Evolutionary conservation across 2,329 filamentous ascomycete species (phyloP).

Genomic region (Lasiodiplodia gonubiensis): DNA sequence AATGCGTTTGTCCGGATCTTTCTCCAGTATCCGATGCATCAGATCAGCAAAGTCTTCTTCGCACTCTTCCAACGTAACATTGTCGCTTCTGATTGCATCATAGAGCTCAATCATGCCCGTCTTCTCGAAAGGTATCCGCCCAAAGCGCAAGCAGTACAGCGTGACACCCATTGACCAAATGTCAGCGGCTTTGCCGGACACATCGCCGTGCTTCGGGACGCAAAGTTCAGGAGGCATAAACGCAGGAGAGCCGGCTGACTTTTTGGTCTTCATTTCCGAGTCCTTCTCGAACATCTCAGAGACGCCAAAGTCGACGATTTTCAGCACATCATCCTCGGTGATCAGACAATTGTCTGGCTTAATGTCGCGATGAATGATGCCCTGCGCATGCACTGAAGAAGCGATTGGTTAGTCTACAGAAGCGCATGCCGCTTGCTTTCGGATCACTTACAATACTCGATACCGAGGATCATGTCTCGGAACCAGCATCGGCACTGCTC

Average conservation of each 20-base stretch:
- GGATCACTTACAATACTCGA: conserved; percentile 78
- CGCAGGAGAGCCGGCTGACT: conserved; percentile 91
- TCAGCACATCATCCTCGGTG: conserved; percentile 89
- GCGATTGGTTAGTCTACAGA: neutral
- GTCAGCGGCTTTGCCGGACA: conserved; percentile 88
- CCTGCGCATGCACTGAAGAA: conserved; percentile 80
- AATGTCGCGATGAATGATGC: conserved; percentile 94
- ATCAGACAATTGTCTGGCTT: conserved; percentile 96
- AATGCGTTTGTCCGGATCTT: conserved; percentile 82
- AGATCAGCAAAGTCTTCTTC: conserved; percentile 75
- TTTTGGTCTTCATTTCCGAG: conserved; percentile 85
- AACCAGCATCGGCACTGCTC: conserved; percentile 91
- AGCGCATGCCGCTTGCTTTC: neutral
- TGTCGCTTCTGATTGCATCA: conserved; percentile 79
- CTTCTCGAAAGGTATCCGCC: conserved; percentile 83
- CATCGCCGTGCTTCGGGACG: conserved; percentile 80
- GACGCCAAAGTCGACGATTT: conserved; percentile 98
- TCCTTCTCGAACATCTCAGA: conserved; percentile 97
- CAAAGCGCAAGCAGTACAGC: conserved; percentile 89
- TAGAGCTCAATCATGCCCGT: conserved; percentile 83
- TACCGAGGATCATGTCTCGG: conserved; percentile 89
- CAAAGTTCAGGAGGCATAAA: conserved; percentile 95
- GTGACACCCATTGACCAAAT: conserved; percentile 99
- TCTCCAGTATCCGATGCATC: conserved; percentile 76
- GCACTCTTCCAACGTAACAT: conserved; percentile 65